A percentile compares a stretch with the other conserved stretches of the same genome.
Evolutionary conservation across 2,329 filamentous ascomycete species (phyloP).

Genomic region (Karstenula rhodostoma): DNA sequence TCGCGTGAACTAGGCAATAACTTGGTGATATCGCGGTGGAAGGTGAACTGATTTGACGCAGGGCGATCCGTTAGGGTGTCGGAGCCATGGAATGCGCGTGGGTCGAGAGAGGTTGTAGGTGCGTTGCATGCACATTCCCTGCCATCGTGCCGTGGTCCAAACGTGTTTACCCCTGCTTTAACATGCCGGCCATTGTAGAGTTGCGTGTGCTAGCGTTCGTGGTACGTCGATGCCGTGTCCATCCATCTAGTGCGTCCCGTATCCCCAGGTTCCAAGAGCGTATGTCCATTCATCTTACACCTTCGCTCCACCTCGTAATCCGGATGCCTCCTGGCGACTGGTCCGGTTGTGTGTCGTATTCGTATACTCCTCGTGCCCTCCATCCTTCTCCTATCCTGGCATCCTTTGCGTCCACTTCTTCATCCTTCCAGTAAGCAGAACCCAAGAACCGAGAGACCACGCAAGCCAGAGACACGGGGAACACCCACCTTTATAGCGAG

Average conservation of each 20-base stretch:
- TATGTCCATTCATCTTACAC: neutral
- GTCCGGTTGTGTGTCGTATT: neutral
- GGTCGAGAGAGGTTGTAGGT: no score
- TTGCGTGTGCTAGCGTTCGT: neutral
- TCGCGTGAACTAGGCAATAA: no score
- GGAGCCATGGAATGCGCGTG: no score
- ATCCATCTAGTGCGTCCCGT: neutral
- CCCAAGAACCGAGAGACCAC: neutral
- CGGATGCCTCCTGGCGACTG: neutral
- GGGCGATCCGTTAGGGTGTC: no score
- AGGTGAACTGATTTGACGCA: no score
- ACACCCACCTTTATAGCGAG: neutral
- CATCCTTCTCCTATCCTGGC: neutral
- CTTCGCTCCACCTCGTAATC: neutral
- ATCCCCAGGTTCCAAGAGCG: neutral
- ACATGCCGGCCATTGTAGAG: neutral
- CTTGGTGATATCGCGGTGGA: no score
- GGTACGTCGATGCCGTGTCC: neutral
- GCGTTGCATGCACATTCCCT: neutral
- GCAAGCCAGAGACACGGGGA: neutral
- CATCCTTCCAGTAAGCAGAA: neutral
- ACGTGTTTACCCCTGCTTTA: no score
- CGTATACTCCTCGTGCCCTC: neutral
- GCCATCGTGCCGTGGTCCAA: neutral
- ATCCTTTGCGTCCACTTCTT: neutral